Conservation (phyloP, 306 rosid species). For the Trifolium subterraneum region DNA sequence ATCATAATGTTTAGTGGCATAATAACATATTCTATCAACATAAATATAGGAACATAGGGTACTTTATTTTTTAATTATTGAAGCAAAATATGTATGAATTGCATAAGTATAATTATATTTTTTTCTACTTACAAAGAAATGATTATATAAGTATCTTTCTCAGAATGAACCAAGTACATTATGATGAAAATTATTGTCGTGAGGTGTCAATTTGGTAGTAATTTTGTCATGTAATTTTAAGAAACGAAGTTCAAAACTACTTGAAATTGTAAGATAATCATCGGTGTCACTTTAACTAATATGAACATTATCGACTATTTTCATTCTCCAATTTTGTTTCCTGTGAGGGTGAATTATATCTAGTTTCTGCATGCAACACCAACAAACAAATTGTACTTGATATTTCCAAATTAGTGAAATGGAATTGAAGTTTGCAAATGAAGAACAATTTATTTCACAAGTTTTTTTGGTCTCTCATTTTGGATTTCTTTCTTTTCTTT, state of each 20-base stretch:
- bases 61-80: no score
- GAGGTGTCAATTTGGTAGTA: no score
- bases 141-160: not conserved
- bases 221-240: no score
- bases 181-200: no score
- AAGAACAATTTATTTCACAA: not conserved
- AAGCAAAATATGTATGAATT: no score
- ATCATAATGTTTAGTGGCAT: no score
- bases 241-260: no score
- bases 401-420: slow-evolving; percentile 2
- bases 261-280: no score
- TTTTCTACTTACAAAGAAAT: not conserved
- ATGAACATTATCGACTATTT: not conserved
- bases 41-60: no score
- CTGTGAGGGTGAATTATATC: not conserved
- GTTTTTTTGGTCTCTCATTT: not conserved
- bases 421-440: not conserved
- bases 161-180: not conserved
- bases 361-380: not conserved
- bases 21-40: no score
- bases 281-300: not conserved
- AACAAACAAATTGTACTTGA: not conserved
- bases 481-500: not conserved
- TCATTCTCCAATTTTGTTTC: not conserved
- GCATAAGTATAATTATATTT: not conserved